These are phyloP conservation scores for Dioscorea zingiberensis DNA, from an alignment of 106 monocot species.

Conservation along the genomic window DNA sequence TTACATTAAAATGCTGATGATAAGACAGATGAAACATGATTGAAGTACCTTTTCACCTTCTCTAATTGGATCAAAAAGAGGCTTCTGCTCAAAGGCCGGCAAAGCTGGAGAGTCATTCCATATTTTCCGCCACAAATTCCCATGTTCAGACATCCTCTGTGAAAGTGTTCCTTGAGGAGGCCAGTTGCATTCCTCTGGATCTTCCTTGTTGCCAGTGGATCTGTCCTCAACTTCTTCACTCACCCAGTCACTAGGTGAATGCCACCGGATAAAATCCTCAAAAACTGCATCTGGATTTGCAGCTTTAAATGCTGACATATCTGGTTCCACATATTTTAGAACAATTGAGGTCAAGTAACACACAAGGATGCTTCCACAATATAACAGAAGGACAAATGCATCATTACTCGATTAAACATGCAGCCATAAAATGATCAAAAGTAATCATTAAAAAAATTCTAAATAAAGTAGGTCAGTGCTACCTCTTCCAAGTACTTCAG, in stretches of 20 bases:
- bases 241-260: conserved; percentile 96
- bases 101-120: conserved; percentile 83
- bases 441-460: no score
- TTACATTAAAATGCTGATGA: no score
- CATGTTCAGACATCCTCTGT: conserved; percentile 84
- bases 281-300: conserved; percentile 95
- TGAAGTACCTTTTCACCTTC: conserved; percentile 88
- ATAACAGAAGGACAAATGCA: no score
- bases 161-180: conserved; percentile 87
- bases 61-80: conserved; percentile 76
- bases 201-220: conserved; percentile 4
- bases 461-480: no score
- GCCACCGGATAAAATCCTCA: conserved; percentile 99
- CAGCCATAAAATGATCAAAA: no score
- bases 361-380: no score
- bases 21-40: neutral
- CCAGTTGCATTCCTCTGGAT: conserved; percentile 29
- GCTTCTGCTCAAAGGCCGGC: conserved; percentile 71
- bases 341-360: neutral
- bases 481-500: no score
- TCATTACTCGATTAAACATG: no score
- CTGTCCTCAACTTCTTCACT: conserved; percentile 32
- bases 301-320: conserved; percentile 99
- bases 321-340: conserved; percentile 21
- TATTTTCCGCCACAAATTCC: conserved; percentile 76